Evolutionary conservation across 176 grass and related monocot species (phyloP).

Genomic region (Pontederia crassipes): DNA sequence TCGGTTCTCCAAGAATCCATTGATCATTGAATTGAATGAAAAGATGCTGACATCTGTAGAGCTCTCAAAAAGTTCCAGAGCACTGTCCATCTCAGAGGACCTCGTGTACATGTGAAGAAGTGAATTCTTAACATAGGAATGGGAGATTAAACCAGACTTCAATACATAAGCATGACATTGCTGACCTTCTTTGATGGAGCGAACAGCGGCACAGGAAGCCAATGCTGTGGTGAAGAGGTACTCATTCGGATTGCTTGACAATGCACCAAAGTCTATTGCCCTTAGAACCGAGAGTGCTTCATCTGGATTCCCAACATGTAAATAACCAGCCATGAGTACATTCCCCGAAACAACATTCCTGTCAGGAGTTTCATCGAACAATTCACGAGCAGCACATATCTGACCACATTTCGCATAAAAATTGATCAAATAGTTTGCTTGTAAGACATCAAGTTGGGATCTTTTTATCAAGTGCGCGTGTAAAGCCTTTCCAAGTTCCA

Average conservation of each 20-base stretch:
- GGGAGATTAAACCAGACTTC: slow-evolving; percentile 31
- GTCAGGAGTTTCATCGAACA: slow-evolving; percentile 55
- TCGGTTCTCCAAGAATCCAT: slow-evolving; percentile 49
- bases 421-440: slow-evolving; percentile 44
- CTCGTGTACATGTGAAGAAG: slow-evolving; percentile 63
- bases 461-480: slow-evolving; percentile 32
- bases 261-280: slow-evolving; percentile 15
- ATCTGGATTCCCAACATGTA: slow-evolving; percentile 32
- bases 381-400: slow-evolving; percentile 22
- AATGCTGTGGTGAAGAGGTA: slow-evolving; percentile 37
- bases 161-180: slow-evolving; percentile 50
- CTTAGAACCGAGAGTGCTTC: slow-evolving; percentile 41
- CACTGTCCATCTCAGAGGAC: slow-evolving; percentile 39
- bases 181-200: slow-evolving; percentile 38
- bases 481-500: slow-evolving; percentile 28
- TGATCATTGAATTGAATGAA: slow-evolving; percentile 62
- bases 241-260: slow-evolving; percentile 27
- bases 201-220: slow-evolving; percentile 28
- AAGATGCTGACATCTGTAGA: slow-evolving; percentile 34
- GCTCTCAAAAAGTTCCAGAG: slow-evolving; percentile 27
- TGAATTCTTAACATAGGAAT: slow-evolving; percentile 36
- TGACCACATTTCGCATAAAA: slow-evolving; percentile 44
- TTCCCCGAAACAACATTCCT: slow-evolving; percentile 45
- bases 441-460: slow-evolving; percentile 31
- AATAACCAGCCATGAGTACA: slow-evolving; percentile 47